Base-by-base conservation (phyloP, 768 basidiomycete species). In the Russula lepida region DNA sequence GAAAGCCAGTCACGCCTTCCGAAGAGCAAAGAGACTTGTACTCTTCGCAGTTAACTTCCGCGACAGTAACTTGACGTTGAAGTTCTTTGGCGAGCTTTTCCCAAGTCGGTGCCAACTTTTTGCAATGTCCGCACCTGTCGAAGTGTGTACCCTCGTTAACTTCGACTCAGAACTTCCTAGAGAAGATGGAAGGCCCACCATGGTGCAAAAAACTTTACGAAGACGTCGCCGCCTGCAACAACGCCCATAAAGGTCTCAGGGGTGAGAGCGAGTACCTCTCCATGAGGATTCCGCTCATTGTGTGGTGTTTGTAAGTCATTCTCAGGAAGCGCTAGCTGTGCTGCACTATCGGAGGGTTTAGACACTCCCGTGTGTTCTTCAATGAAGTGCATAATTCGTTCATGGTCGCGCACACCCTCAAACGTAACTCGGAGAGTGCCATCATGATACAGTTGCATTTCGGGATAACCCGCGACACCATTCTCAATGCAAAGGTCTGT, bases 51-150 rank as follows among this genome's bases (percentile, higher is more conserved):
- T 99, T 83, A 15, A 99, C 86, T 63, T 95, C 85, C 2, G 85
- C 93, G 9, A 99, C 75, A 41, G 82, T 87, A 32, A 95, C 76
- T 51, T 84, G 84, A 62, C 79, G 76, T 66, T 86, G 80, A 79
- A 95, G 84, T 23, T 75, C 74, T 52, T 74, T 72, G 0, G 90
- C 95, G 3, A 99, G 80, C 52, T 87, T 77, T 1, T 75, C 75
- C 91, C 93, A 98, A 0, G 76, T 79, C 54, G 86, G 93, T 0
- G 91, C 90, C 1, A 98, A 79, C 69, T 91, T 91, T 76, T 97
- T 95, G 81, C 95, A 99, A 74, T 98, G 95, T 4, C 90, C 90
- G 71, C 95, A 98, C 91, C 82, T 82, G 41, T 8, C 46, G 49
- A 21, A 50, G 52, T 35, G 30, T 23, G 7, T 12, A 41, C 28